phyloP scores from a whole-genome alignment of 2,329 filamentous ascomycete species.

The Fusarium sp. region DNA sequence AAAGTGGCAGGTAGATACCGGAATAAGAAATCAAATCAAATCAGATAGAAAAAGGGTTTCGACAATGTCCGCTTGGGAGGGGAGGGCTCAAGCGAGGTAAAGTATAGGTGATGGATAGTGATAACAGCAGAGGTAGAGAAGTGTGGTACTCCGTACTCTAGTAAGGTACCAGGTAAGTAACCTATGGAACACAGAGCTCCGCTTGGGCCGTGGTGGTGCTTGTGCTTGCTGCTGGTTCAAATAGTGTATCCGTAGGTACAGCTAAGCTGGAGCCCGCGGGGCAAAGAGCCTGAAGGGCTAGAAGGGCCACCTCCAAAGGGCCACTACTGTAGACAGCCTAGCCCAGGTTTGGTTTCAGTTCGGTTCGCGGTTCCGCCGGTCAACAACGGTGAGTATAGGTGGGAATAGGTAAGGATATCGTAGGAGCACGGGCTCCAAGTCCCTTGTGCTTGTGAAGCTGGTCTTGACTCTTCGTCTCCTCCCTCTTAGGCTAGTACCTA shows the following conservation, averaged over 20 bases:
- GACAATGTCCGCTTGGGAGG: slow-evolving; percentile 17
- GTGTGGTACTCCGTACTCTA: no score
- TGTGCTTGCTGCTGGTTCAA: slow-evolving; percentile 40
- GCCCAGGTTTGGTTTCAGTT: slow-evolving; percentile 50
- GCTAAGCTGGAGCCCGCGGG: slow-evolving; percentile 34
- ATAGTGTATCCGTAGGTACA: slow-evolving; percentile 28
- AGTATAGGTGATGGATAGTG: slow-evolving; percentile 14
- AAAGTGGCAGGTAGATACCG: slow-evolving; percentile 7
- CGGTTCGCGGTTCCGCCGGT: slow-evolving; percentile 45
- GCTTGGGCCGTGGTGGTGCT: slow-evolving; percentile 45
- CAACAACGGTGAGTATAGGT: slow-evolving; percentile 48
- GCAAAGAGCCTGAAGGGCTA: slow-evolving; percentile 35
- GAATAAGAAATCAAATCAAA: slow-evolving; percentile 1
- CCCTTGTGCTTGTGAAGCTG: slow-evolving; percentile 5
- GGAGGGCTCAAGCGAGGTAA: slow-evolving; percentile 13
- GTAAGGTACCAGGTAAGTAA: no score
- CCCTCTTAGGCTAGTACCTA: no score
- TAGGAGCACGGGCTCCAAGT: slow-evolving; percentile 30
- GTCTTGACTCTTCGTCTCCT: background rate
- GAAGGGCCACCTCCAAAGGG: background rate
- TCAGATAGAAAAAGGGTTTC: slow-evolving; percentile 13
- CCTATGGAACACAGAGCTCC: slow-evolving; percentile 43
- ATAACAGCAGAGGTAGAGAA: slow-evolving; percentile 8
- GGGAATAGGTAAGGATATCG: slow-evolving; percentile 38
- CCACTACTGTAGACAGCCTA: background rate